Conservation (phyloP, 495 filamentous ascomycete species). For the Astrothelium subdiscretum region DNA sequence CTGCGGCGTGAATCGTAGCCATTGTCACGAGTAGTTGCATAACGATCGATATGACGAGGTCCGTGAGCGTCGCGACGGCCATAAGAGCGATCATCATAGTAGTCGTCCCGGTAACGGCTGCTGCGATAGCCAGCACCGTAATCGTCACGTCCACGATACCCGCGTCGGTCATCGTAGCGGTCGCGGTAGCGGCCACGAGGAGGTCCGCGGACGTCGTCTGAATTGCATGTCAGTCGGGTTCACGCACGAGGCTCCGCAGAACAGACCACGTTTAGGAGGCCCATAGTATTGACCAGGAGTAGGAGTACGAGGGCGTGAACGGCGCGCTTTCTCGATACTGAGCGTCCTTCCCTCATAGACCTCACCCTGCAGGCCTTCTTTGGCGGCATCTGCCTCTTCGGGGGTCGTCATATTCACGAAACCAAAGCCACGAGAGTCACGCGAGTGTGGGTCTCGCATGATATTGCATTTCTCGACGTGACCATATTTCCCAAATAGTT, state of each 20-base stretch:
- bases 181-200: constrained; percentile 25
- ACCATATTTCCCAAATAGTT: constrained; percentile 96
- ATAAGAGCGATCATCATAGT: constrained; percentile 42
- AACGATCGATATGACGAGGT: constrained; percentile 56
- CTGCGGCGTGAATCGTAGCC: constrained; percentile 42
- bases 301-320: constrained; percentile 84
- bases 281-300: constrained; percentile 99
- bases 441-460: constrained; percentile 96
- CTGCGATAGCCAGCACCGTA: constrained; percentile 14
- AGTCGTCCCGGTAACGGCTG: constrained; percentile 28
- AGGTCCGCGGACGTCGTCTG: constrained; percentile 50
- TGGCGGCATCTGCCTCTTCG: constrained; percentile 90
- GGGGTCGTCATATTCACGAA: constrained; percentile 97
- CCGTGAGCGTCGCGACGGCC: constrained; percentile 47
- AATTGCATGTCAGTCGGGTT: constrained; percentile 11
- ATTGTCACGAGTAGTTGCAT: constrained; percentile 46
- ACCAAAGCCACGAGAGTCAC: constrained; percentile 96
- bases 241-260: background rate
- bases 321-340: constrained; percentile 97
- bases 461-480: constrained; percentile 98
- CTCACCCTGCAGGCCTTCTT: constrained; percentile 91
- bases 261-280: constrained; percentile 83
- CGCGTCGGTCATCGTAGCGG: constrained; percentile 26
- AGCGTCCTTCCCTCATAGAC: constrained; percentile 89
- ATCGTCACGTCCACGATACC: constrained; percentile 24